These are phyloP conservation scores for Chara braunii DNA, from an alignment of 139 green algal genomes.

Conservation along the genomic window DNA sequence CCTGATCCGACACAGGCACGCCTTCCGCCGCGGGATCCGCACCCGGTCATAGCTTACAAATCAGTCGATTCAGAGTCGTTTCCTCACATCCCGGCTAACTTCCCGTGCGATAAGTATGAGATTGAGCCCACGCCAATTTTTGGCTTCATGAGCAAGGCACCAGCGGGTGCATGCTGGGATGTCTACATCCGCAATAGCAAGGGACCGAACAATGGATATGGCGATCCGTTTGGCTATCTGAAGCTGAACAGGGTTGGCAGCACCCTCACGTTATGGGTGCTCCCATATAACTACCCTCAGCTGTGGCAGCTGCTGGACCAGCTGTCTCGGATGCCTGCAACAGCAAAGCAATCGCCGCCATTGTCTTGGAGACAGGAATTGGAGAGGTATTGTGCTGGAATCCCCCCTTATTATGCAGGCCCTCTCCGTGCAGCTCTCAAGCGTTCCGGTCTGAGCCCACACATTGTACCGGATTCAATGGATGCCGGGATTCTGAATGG, in stretches of 20 bases:
- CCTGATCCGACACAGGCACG: slow-evolving; percentile 1
- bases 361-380: slow-evolving; percentile 4
- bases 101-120: slow-evolving; percentile 33
- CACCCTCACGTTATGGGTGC: background rate
- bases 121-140: background rate
- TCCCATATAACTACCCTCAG: background rate
- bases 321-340: background rate
- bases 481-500: slow-evolving; percentile 1
- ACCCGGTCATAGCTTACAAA: slow-evolving; percentile 8
- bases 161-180: background rate
- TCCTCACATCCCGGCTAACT: background rate
- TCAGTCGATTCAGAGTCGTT: slow-evolving; percentile 12
- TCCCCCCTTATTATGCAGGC: slow-evolving; percentile 5
- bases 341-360: too few species aligned
- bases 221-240: background rate
- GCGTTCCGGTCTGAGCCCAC: background rate
- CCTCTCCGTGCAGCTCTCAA: slow-evolving; percentile 2
- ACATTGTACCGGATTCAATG: slow-evolving; percentile 6
- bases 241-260: background rate
- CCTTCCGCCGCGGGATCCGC: slow-evolving; percentile 15
- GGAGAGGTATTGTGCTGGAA: slow-evolving; percentile 1
- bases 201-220: background rate
- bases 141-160: background rate
- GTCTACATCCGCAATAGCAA: background rate
- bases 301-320: slow-evolving; percentile 1